Conservation (phyloP, 164 flowering plant species). For the Umbellularia californica region DNA sequence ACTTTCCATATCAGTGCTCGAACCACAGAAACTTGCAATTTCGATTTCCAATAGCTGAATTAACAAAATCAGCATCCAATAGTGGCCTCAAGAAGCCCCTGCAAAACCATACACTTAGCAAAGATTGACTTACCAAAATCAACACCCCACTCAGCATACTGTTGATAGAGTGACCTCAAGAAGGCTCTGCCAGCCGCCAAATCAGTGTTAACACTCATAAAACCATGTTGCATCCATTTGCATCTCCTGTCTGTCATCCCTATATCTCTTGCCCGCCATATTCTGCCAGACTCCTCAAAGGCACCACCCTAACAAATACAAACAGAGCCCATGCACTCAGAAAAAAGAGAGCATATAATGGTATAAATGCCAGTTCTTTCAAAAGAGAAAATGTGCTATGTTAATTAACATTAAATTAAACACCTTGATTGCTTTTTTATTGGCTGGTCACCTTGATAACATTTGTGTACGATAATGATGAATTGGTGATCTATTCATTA, state of each 20-base stretch:
- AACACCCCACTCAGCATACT: constrained; percentile 94
- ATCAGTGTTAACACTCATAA: constrained; percentile 84
- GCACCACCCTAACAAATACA: constrained; percentile 46
- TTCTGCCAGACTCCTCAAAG: constrained; percentile 53
- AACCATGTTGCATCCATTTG: constrained; percentile 86
- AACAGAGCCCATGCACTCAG: not conserved
- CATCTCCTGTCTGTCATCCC: constrained; percentile 62
- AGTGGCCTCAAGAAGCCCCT: too few species aligned
- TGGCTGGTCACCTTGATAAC: too few species aligned
- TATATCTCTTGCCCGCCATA: constrained; percentile 75
- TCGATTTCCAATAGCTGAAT: too few species aligned
- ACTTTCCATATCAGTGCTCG: not conserved
- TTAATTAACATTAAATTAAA: not conserved
- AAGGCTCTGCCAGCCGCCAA: constrained; percentile 80
- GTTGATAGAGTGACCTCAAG: constrained; percentile 73
- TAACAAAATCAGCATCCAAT: not conserved
- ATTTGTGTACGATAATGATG: too few species aligned
- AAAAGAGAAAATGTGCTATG: not conserved
- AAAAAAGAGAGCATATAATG: not conserved
- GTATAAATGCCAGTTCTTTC: not conserved
- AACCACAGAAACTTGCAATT: not conserved
- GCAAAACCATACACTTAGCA: not conserved
- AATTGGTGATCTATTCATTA: too few species aligned
- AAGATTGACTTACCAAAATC: constrained; percentile 60
- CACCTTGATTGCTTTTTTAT: too few species aligned